Conservation (phyloP, 352 stramenopile genomes). For the Globisporangium spinosum region DNA sequence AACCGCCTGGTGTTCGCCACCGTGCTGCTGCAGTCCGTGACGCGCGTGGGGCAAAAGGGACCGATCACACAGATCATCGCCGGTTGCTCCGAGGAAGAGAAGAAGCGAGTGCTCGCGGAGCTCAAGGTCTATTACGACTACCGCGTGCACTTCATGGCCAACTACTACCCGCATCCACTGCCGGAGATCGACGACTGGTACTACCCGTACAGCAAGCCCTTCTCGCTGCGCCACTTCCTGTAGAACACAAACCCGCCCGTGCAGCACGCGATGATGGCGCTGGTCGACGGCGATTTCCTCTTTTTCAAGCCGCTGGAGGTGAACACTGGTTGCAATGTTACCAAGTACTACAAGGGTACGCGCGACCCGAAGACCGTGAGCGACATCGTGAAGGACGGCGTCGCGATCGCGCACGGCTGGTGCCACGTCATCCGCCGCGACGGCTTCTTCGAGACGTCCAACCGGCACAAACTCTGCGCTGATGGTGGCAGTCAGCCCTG, state of each 20-base stretch:
- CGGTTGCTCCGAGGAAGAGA: constrained; percentile 18
- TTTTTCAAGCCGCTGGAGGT: constrained; percentile 23
- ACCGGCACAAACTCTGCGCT: constrained; percentile 23
- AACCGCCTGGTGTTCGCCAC: constrained; percentile 22
- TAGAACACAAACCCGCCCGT: constrained; percentile 24
- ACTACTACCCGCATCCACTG: constrained; percentile 19
- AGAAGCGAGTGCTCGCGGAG: constrained; percentile 10
- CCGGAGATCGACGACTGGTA: constrained; percentile 25
- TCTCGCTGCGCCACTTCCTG: constrained; percentile 27
- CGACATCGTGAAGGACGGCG: constrained; percentile 38
- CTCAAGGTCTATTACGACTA: constrained; percentile 27
- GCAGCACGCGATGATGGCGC: constrained; percentile 19
- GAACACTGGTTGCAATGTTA: constrained; percentile 38
- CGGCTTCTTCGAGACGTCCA: constrained; percentile 28
- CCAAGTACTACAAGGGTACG: constrained; percentile 34
- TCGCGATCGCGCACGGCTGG: constrained; percentile 47
- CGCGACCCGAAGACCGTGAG: constrained; percentile 28
- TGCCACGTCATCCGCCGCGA: constrained; percentile 34
- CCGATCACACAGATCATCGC: constrained; percentile 35
- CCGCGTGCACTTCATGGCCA: constrained; percentile 26
- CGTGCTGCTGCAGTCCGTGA: constrained; percentile 23
- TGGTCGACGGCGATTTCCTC: constrained; percentile 27
- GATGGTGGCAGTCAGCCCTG: constrained; percentile 23
- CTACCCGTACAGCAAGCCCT: constrained; percentile 31
- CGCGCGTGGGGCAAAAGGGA: constrained; percentile 20